phyloP scores from a whole-genome alignment of 2,329 filamentous ascomycete genomes.

The Beauveria varroae region DNA sequence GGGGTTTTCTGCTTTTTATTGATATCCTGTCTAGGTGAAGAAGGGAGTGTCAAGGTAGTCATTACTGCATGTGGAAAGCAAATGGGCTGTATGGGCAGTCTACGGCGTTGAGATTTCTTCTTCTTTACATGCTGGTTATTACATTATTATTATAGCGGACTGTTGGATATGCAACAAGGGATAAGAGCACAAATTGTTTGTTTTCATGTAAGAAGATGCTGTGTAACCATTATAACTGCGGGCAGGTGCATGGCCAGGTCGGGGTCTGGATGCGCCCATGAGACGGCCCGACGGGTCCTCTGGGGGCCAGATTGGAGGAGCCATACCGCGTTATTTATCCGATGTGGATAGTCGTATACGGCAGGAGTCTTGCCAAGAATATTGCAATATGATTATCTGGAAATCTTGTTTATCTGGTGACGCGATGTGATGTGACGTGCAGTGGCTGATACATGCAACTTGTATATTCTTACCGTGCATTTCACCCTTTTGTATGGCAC shows the following conservation, averaged over 20 bases:
- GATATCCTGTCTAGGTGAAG: neutral
- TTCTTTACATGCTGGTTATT: neutral
- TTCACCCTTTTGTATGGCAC: too few species aligned
- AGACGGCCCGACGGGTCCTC: neutral
- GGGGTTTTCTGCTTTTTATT: neutral
- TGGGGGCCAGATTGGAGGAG: neutral
- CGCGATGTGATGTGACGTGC: too few species aligned
- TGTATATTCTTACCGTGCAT: too few species aligned
- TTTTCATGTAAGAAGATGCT: neutral
- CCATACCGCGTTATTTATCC: neutral
- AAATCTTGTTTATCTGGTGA: too few species aligned
- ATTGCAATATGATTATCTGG: too few species aligned
- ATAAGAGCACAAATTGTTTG: neutral
- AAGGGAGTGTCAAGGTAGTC: neutral
- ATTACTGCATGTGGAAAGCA: neutral
- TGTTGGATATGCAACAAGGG: neutral
- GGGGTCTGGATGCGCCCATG: conserved; percentile 1
- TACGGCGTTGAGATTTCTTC: neutral
- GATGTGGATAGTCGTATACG: too few species aligned
- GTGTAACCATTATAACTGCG: conserved; percentile 1
- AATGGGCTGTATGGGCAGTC: neutral
- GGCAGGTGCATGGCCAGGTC: neutral
- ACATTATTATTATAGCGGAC: neutral
- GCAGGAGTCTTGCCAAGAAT: neutral
- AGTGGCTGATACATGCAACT: too few species aligned